A percentile compares a stretch with the other conserved stretches of the same genome.
Evolutionary conservation across 371 early-diverging fungal genomes (phyloP).

Genomic region (Choanephora cucurbitarum): DNA sequence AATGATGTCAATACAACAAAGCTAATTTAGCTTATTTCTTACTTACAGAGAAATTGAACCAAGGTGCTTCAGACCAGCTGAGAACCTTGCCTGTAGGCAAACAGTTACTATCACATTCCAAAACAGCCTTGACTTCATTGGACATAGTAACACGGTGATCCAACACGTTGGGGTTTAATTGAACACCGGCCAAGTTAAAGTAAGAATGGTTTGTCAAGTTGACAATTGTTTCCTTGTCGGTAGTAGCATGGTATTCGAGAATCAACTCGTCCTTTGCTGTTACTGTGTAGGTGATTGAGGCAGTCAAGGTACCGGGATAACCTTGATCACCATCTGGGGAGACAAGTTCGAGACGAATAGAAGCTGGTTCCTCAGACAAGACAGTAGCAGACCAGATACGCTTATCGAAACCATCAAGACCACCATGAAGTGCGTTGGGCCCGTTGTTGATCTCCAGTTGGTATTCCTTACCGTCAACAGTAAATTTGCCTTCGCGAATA

Average conservation of each 20-base stretch:
- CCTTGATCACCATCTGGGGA: conserved; percentile 51
- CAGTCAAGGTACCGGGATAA: conserved; percentile 46
- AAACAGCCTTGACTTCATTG: conserved; percentile 46
- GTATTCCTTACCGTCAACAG: conserved; percentile 39
- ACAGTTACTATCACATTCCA: conserved; percentile 55
- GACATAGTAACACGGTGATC: conserved; percentile 57
- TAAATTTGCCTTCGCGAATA: conserved; percentile 47
- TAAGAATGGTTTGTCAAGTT: conserved; percentile 50
- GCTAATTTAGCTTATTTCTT: conserved; percentile 3
- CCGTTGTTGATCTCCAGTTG: conserved; percentile 40
- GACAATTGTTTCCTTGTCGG: conserved; percentile 36
- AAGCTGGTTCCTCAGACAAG: conserved; percentile 42
- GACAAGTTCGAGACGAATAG: conserved; percentile 45
- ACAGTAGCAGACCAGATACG: conserved; percentile 40
- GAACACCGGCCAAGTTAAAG: conserved; percentile 55
- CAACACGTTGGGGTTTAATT: conserved; percentile 38
- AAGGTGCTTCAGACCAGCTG: conserved; percentile 37
- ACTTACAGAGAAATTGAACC: conserved; percentile 62
- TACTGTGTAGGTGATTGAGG: conserved; percentile 46
- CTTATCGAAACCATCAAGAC: conserved; percentile 51
- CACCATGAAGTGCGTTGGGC: conserved; percentile 49
- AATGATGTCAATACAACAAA: not conserved
- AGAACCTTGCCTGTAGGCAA: conserved; percentile 69
- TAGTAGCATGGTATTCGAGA: conserved; percentile 40
- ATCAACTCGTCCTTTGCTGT: conserved; percentile 34